Conservation (phyloP, 2,329 filamentous ascomycete species). For the Claviceps sp. region DNA sequence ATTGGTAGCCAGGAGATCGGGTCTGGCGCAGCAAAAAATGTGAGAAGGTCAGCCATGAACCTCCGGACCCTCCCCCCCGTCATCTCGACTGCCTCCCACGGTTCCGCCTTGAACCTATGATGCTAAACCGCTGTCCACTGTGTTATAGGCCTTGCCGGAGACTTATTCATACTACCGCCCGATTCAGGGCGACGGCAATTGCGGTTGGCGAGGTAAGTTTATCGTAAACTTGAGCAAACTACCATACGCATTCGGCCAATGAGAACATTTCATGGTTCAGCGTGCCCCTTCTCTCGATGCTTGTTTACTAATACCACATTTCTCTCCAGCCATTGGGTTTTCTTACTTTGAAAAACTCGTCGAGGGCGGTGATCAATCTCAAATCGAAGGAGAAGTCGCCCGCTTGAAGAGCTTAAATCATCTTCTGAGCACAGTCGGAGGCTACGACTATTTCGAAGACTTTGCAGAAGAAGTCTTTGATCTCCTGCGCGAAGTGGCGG, state of each 20-base stretch:
- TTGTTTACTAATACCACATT: background rate
- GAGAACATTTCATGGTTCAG: background rate
- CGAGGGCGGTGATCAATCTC: conserved; percentile 47
- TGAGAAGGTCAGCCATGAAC: too few species aligned
- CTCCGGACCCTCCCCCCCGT: too few species aligned
- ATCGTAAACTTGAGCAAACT: conserved; percentile 4
- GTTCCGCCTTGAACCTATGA: background rate
- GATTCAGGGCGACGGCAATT: conserved; percentile 86
- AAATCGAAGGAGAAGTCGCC: conserved; percentile 55
- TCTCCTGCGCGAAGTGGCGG: conserved; percentile 51
- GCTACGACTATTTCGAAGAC: conserved; percentile 61
- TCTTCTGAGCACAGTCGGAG: conserved; percentile 57
- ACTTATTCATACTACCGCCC: conserved; percentile 81
- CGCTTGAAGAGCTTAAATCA: conserved; percentile 61
- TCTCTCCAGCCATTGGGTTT: conserved; percentile 67
- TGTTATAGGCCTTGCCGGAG: conserved; percentile 55
- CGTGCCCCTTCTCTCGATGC: background rate
- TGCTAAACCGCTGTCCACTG: conserved; percentile 7
- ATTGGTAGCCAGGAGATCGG: too few species aligned
- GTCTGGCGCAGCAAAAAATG: too few species aligned
- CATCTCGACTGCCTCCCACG: too few species aligned
- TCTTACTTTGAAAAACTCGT: conserved; percentile 83
- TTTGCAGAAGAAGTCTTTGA: conserved; percentile 65
- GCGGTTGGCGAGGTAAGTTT: conserved; percentile 86
- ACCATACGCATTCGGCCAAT: background rate